Percentiles rank a stretch among this genome's conserved stretches.
These are phyloP conservation scores for Pseudophaeomoniella oleicola DNA, from an alignment of 2,329 filamentous ascomycete species.

Conservation along the genomic window DNA sequence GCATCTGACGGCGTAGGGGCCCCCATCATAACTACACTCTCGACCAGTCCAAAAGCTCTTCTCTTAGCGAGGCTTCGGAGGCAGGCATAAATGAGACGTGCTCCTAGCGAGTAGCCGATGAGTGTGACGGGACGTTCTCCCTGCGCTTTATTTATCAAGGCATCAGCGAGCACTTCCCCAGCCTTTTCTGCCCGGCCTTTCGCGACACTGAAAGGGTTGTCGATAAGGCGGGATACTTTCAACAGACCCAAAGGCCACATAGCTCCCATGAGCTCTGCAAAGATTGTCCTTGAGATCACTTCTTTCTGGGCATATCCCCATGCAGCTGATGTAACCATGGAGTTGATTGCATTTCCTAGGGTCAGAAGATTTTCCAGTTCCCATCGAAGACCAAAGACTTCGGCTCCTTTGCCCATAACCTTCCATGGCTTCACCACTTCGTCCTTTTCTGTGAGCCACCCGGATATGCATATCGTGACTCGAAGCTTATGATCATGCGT, in stretches of 20 bases:
- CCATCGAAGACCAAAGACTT: slow-evolving; percentile 73
- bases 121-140: slow-evolving; percentile 70
- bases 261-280: slow-evolving; percentile 52
- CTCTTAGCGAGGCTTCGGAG: slow-evolving; percentile 62
- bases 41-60: slow-evolving; percentile 68
- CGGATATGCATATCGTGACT: slow-evolving; percentile 69
- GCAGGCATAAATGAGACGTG: slow-evolving; percentile 70
- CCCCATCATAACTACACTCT: slow-evolving; percentile 71
- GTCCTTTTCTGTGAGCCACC: slow-evolving; percentile 61
- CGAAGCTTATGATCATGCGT: slow-evolving; percentile 50
- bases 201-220: slow-evolving; percentile 71
- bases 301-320: slow-evolving; percentile 64
- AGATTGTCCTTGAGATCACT: slow-evolving; percentile 57
- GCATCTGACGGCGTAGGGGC: slow-evolving; percentile 60
- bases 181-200: slow-evolving; percentile 67
- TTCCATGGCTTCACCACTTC: slow-evolving; percentile 69
- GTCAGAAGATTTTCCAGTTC: slow-evolving; percentile 65
- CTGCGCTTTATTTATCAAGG: slow-evolving; percentile 66
- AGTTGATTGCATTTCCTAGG: slow-evolving; percentile 63
- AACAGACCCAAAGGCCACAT: slow-evolving; percentile 56
- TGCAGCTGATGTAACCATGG: slow-evolving; percentile 63
- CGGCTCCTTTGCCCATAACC: slow-evolving; percentile 55
- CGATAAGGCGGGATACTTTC: slow-evolving; percentile 52
- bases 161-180: slow-evolving; percentile 65
- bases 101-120: slow-evolving; percentile 69